phyloP scores from a whole-genome alignment of 129 eudicot genomes.

The Lonicera japonica region DNA sequence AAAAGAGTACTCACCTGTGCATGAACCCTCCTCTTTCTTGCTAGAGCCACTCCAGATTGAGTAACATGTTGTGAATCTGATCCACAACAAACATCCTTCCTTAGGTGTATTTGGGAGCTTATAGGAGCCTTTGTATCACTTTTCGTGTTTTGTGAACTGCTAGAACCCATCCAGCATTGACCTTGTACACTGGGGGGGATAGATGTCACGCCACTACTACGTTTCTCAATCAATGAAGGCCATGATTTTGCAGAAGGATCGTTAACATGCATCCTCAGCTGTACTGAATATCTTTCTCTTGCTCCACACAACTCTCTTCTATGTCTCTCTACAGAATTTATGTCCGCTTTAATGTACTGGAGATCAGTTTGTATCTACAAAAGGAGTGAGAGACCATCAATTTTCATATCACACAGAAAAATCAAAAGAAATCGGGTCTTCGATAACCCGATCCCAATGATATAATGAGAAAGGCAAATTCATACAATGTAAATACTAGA shows the following conservation, averaged over 20 bases:
- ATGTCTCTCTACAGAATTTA: conserved; percentile 63
- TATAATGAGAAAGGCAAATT: background rate
- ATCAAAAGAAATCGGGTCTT: background rate
- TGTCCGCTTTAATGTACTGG: conserved; percentile 74
- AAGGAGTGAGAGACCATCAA: conserved; percentile 4
- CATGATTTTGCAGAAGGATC: conserved; percentile 37
- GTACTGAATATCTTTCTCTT: conserved; percentile 49
- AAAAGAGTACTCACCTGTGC: conserved; percentile 54
- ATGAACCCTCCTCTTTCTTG: conserved; percentile 65
- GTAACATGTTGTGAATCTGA: conserved; percentile 44
- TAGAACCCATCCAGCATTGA: conserved; percentile 24
- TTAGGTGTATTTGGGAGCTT: conserved; percentile 30
- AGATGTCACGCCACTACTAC: conserved; percentile 25
- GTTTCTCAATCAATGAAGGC: conserved; percentile 62
- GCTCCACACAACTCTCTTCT: conserved; percentile 52
- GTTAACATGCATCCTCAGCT: conserved; percentile 48
- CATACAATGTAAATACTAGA: too few species aligned
- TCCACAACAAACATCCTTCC: conserved; percentile 40
- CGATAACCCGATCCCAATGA: background rate
- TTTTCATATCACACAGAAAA: background rate
- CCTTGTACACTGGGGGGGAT: conserved; percentile 21
- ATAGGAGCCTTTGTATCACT: conserved; percentile 38
- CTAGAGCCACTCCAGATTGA: conserved; percentile 49
- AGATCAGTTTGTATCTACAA: conserved; percentile 78
- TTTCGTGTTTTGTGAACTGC: conserved; percentile 28